phyloP scores from a whole-genome alignment of 148 eudicot genomes.

The Camellia lanceoleosa region DNA sequence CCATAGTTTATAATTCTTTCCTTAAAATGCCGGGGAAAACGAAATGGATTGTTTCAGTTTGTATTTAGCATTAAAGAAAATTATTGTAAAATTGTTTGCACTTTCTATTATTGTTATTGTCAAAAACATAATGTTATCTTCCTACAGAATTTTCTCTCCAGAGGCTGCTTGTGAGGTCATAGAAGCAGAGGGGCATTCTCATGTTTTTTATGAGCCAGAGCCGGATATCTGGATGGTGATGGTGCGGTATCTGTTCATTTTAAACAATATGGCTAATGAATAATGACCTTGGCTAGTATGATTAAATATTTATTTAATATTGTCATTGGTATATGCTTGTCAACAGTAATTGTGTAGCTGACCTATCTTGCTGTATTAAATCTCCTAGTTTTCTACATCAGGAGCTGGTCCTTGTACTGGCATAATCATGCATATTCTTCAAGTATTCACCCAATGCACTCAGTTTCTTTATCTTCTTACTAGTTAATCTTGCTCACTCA shows the following conservation, averaged over 20 bases:
- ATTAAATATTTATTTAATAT: neutral
- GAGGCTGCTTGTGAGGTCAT: slow-evolving; percentile 97
- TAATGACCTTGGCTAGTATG: neutral
- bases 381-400: slow-evolving; percentile 4
- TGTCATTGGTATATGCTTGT: neutral
- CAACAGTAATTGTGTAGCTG: neutral
- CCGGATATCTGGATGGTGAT: slow-evolving; percentile 99
- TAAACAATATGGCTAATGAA: slow-evolving; percentile 8
- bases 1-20: too few species aligned
- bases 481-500: neutral
- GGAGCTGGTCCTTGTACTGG: neutral
- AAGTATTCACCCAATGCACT: neutral
- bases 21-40: too few species aligned
- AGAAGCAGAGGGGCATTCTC: slow-evolving; percentile 92
- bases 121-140: slow-evolving; percentile 11
- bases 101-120: neutral
- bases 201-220: slow-evolving; percentile 88
- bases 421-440: slow-evolving; percentile 5
- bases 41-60: neutral
- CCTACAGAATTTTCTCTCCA: slow-evolving; percentile 88
- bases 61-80: neutral
- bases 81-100: neutral
- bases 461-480: neutral
- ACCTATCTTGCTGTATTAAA: slow-evolving; percentile 7
- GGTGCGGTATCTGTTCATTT: slow-evolving; percentile 43